These are phyloP conservation scores for Gentiana straminea DNA, from an alignment of 257 asterid species.

Conservation along the genomic window DNA sequence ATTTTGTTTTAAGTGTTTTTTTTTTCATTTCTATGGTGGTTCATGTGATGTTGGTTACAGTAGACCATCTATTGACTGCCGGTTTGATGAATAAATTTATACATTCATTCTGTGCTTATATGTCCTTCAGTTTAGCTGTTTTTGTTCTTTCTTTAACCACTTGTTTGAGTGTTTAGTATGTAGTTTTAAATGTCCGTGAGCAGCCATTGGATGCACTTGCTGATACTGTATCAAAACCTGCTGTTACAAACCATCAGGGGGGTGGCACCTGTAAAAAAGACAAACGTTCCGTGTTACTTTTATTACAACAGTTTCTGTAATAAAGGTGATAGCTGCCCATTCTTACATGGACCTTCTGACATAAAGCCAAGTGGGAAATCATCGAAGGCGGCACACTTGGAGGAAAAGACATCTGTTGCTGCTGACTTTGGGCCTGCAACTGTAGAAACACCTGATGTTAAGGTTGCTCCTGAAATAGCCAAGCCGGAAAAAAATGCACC, in stretches of 20 bases:
- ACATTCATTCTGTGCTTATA: too few species aligned
- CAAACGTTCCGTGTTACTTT: conserved; percentile 22
- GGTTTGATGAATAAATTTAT: too few species aligned
- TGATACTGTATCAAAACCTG: conserved; percentile 15
- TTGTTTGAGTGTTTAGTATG: background rate
- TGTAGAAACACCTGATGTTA: conserved; percentile 9
- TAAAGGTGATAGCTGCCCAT: conserved; percentile 29
- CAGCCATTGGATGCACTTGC: conserved; percentile 28
- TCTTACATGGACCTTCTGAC: conserved; percentile 25
- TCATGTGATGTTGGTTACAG: too few species aligned
- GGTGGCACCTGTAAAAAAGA: conserved; percentile 19
- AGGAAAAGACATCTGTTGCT: conserved; percentile 17
- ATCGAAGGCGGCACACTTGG: conserved; percentile 10
- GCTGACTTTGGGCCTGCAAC: conserved; percentile 14
- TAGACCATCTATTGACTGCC: too few species aligned
- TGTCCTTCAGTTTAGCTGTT: too few species aligned
- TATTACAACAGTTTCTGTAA: conserved; percentile 27
- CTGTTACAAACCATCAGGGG: conserved; percentile 11
- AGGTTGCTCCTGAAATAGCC: conserved; percentile 8
- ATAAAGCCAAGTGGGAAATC: conserved; percentile 8
- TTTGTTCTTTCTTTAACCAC: background rate
- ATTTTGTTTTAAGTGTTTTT: too few species aligned
- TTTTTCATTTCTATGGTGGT: too few species aligned
- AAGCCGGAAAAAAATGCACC: conserved; percentile 6
- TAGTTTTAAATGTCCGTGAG: conserved; percentile 3